A percentile compares a stretch with the other conserved stretches of the same genome.
Conservation (phyloP, 139 green algal genomes). For the Volvox africanus region DNA sequence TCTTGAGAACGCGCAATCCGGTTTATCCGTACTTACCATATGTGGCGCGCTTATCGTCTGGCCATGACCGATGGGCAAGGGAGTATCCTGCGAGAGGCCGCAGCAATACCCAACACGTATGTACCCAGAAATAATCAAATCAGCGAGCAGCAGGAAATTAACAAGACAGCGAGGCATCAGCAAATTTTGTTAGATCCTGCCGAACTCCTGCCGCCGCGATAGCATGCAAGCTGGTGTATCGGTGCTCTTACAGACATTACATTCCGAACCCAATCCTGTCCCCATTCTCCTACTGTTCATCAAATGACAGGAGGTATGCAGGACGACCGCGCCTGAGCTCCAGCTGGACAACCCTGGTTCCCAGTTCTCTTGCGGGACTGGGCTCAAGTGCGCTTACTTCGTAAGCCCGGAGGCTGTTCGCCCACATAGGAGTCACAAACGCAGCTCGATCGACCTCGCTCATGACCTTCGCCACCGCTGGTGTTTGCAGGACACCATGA, state of each 20-base stretch:
- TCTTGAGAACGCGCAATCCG: too few species aligned
- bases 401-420: neutral
- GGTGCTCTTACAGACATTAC: too few species aligned
- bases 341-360: too few species aligned
- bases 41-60: slow-evolving; percentile 94
- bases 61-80: slow-evolving; percentile 71
- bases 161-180: neutral
- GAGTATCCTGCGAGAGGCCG: slow-evolving; percentile 63
- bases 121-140: neutral
- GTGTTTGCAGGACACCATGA: neutral
- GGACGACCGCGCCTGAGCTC: too few species aligned
- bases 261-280: neutral
- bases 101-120: neutral
- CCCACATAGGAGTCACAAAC: neutral
- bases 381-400: too few species aligned
- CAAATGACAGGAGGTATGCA: too few species aligned
- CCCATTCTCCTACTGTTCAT: too few species aligned
- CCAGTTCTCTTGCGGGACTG: too few species aligned
- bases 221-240: neutral
- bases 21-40: slow-evolving; percentile 77
- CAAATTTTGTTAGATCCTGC: neutral
- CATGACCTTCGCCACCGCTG: slow-evolving; percentile 25
- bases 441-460: neutral
- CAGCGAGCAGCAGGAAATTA: neutral
- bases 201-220: too few species aligned